These are phyloP conservation scores for Leishmania arabica DNA, from an alignment of 208 protist genomes.

Conservation along the genomic window DNA sequence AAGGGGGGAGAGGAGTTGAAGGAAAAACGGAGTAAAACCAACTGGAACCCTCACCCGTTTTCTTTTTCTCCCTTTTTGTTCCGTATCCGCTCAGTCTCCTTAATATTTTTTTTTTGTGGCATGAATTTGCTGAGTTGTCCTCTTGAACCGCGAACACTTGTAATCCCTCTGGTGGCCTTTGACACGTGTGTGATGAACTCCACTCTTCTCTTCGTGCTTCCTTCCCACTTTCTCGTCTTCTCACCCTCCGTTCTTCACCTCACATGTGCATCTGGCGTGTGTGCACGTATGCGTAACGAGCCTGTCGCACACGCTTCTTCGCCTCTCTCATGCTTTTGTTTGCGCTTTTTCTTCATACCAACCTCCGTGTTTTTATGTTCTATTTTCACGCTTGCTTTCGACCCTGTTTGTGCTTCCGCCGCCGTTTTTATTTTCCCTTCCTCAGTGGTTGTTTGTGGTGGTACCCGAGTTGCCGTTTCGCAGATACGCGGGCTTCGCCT, in stretches of 20 bases:
- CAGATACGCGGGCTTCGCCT: background rate
- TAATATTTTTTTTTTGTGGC: background rate
- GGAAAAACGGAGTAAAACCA: background rate
- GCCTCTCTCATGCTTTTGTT: background rate
- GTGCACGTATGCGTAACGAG: background rate
- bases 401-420: background rate
- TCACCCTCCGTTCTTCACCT: slow-evolving; percentile 8
- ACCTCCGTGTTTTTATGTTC: slow-evolving; percentile 5
- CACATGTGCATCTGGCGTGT: background rate
- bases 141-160: background rate
- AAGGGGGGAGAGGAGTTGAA: background rate
- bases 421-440: background rate
- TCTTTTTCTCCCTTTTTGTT: background rate
- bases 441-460: background rate
- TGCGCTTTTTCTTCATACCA: background rate
- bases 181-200: background rate
- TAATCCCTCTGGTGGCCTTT: background rate
- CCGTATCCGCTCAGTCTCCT: background rate
- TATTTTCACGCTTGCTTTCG: background rate
- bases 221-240: slow-evolving; percentile 1
- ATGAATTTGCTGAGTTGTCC: background rate
- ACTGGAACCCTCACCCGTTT: background rate
- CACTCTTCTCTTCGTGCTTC: background rate
- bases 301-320: background rate
- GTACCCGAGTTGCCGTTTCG: background rate